These are phyloP conservation scores for Fistulinella prunicolor DNA, from an alignment of 768 basidiomycete species.

Conservation along the genomic window DNA sequence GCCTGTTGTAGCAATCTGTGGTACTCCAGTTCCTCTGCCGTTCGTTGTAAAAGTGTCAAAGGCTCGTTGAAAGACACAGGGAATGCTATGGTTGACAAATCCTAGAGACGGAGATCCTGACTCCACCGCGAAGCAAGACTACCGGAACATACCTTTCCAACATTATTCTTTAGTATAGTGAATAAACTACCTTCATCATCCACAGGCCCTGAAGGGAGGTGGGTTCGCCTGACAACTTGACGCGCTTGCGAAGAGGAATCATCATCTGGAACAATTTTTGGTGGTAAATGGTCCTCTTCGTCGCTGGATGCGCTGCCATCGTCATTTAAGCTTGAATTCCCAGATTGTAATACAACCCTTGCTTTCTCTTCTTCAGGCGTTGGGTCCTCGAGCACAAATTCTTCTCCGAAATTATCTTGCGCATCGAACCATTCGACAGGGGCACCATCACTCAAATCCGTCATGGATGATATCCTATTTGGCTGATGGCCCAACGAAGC, in stretches of 20 bases:
- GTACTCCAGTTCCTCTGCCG: slow-evolving; percentile 85
- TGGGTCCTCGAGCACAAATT: slow-evolving; percentile 59
- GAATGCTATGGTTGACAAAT: slow-evolving; percentile 76
- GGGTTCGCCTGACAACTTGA: slow-evolving; percentile 48
- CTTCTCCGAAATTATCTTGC: slow-evolving; percentile 44
- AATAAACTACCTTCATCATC: slow-evolving; percentile 83
- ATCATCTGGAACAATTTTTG: not conserved
- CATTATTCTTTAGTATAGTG: slow-evolving; percentile 80
- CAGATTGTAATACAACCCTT: slow-evolving; percentile 37
- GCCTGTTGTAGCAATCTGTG: slow-evolving; percentile 66
- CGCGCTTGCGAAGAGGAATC: slow-evolving; percentile 8
- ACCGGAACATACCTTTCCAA: slow-evolving; percentile 63
- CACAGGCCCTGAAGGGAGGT: slow-evolving; percentile 55
- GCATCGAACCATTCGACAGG: slow-evolving; percentile 78
- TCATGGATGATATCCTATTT: slow-evolving; percentile 46
- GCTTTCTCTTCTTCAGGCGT: slow-evolving; percentile 39
- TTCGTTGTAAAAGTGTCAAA: slow-evolving; percentile 74
- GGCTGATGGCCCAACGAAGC: slow-evolving; percentile 34
- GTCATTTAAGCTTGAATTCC: slow-evolving; percentile 40
- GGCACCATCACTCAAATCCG: slow-evolving; percentile 46
- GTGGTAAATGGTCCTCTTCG: slow-evolving; percentile 36
- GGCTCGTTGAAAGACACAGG: slow-evolving; percentile 94
- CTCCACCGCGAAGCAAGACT: not conserved
- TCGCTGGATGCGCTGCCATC: slow-evolving; percentile 46
- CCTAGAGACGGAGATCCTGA: slow-evolving; percentile 40